Evolutionary conservation across 495 filamentous ascomycete species (phyloP).

Genomic region (Lasiosphaeria ovina): DNA sequence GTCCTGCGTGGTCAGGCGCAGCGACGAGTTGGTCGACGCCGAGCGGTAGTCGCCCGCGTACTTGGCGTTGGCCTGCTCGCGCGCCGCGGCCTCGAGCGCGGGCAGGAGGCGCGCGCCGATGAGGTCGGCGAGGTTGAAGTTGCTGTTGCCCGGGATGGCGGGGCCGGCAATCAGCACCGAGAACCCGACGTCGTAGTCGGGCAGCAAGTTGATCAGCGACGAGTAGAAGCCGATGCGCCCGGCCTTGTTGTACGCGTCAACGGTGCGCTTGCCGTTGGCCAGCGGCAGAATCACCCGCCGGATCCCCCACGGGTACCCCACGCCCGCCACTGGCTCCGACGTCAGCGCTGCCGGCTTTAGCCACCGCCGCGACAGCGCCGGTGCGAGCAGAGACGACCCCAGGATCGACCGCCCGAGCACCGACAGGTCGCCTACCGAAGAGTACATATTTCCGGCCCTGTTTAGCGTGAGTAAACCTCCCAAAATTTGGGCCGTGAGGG

Average conservation of each 20-base stretch:
- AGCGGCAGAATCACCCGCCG: conserved; percentile 33
- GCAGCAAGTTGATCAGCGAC: conserved; percentile 44
- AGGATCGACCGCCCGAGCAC: conserved; percentile 56
- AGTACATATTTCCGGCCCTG: conserved; percentile 58
- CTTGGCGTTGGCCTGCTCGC: conserved; percentile 39
- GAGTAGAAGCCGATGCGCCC: conserved; percentile 50
- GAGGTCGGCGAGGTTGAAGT: conserved; percentile 46
- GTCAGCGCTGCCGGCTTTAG: conserved; percentile 54
- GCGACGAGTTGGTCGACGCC: conserved; percentile 21
- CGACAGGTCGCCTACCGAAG: conserved; percentile 50
- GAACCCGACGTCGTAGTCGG: conserved; percentile 52
- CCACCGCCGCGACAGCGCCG: conserved; percentile 52
- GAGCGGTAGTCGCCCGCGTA: conserved; percentile 45
- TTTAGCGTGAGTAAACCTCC: too few relatives aligned
- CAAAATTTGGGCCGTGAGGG: too few relatives aligned
- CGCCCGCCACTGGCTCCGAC: conserved; percentile 41
- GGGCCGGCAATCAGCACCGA: conserved; percentile 36
- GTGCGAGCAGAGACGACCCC: conserved; percentile 43
- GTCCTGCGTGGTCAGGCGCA: conserved; percentile 38
- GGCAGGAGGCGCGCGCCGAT: conserved; percentile 44
- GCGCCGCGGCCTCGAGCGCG: conserved; percentile 43
- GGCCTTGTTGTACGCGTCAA: conserved; percentile 52
- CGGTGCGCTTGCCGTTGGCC: conserved; percentile 45
- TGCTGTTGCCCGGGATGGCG: conserved; percentile 48
- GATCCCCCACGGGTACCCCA: conserved; percentile 62